Percentiles rank a stretch among this genome's conserved stretches.
Conservation (phyloP, 2,329 filamentous ascomycete species). For the Curvularia spicifera region DNA sequence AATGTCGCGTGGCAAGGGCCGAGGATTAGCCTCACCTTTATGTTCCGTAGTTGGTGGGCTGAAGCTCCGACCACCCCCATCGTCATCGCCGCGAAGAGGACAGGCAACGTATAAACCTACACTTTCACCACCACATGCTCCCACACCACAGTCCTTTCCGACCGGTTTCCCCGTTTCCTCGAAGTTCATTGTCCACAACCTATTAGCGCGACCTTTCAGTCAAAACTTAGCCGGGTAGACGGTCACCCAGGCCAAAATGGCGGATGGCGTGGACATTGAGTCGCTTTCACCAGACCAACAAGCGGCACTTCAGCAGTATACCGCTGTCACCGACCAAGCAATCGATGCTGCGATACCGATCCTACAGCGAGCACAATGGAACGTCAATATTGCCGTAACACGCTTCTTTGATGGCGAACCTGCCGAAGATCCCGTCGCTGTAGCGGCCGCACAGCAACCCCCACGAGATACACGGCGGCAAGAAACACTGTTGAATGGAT, state of each 20-base stretch:
- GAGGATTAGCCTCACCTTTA: slow-evolving; percentile 26
- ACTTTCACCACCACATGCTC: slow-evolving; percentile 2
- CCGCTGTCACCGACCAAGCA: slow-evolving; percentile 84
- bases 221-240: background rate
- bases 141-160: slow-evolving; percentile 29
- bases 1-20: slow-evolving; percentile 17
- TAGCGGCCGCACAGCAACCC: slow-evolving; percentile 69
- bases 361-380: slow-evolving; percentile 90
- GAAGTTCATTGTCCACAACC: background rate
- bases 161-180: background rate
- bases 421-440: slow-evolving; percentile 74
- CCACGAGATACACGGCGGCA: slow-evolving; percentile 67
- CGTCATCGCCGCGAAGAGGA: slow-evolving; percentile 25
- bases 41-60: slow-evolving; percentile 9
- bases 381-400: slow-evolving; percentile 92
- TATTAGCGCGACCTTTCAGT: background rate
- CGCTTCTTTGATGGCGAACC: slow-evolving; percentile 98
- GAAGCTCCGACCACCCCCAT: slow-evolving; percentile 22
- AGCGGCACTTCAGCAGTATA: slow-evolving; percentile 85
- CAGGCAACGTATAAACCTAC: slow-evolving; percentile 23
- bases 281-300: slow-evolving; percentile 80
- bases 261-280: slow-evolving; percentile 62
- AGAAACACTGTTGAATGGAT: slow-evolving; percentile 71
- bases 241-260: slow-evolving; percentile 37
- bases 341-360: slow-evolving; percentile 76